phyloP scores from a whole-genome alignment of 1,284 basidiomycete genomes.

The Nidula niveotomentosa region DNA sequence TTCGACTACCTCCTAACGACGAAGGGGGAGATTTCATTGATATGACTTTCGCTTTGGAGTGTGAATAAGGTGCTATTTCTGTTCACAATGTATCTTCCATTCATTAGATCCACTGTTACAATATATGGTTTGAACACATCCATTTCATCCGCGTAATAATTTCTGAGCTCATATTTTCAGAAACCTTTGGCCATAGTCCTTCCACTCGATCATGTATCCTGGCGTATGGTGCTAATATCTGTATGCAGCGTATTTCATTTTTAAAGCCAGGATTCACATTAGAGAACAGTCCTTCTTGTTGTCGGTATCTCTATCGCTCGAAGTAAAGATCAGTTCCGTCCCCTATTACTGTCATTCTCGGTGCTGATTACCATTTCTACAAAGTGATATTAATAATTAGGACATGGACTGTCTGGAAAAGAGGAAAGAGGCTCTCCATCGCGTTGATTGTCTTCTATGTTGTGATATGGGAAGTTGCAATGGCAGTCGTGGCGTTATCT shows the following conservation, averaged over 20 bases:
- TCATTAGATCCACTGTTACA: neutral
- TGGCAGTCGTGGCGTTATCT: neutral
- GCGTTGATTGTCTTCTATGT: neutral
- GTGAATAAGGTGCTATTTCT: neutral
- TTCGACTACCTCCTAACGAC: neutral
- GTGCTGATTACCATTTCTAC: neutral
- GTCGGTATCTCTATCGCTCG: neutral
- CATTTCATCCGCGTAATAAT: neutral
- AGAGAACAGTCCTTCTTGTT: neutral
- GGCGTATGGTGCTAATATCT: neutral
- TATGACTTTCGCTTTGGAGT: neutral
- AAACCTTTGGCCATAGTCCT: neutral
- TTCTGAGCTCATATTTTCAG: neutral
- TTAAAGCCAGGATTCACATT: neutral
- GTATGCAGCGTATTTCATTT: neutral
- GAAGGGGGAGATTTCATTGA: neutral
- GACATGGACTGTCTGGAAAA: neutral
- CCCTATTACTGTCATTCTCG: no score
- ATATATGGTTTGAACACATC: neutral
- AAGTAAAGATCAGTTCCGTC: neutral
- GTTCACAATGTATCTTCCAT: neutral
- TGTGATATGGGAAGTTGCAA: neutral
- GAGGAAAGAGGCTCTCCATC: neutral
- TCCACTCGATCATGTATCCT: neutral
- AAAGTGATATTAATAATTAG: neutral